These are phyloP conservation scores for Rhynchospora breviuscula DNA, from an alignment of 176 grass and related monocot species.

Conservation along the genomic window DNA sequence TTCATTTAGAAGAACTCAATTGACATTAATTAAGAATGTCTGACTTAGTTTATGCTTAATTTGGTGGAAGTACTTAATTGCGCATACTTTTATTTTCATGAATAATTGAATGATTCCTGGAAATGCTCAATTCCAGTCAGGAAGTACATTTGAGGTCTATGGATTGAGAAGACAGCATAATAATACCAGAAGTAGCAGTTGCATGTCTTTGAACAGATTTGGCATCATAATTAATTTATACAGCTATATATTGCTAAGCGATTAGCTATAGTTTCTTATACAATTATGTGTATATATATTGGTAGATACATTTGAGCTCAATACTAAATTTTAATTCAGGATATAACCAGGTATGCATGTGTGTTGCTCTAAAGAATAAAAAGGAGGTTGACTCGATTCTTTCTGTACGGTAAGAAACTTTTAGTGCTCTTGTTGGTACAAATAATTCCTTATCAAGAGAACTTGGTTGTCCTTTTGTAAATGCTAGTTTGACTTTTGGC, in stretches of 20 bases:
- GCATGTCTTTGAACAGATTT: background rate
- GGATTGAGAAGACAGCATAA: background rate
- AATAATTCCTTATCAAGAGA: slow-evolving; percentile 1
- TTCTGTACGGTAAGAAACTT: background rate
- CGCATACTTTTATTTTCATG: background rate
- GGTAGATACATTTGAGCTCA: background rate
- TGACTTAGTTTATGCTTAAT: slow-evolving; percentile 23
- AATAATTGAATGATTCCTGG: slow-evolving; percentile 1
- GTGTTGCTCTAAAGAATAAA: background rate
- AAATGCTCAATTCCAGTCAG: background rate
- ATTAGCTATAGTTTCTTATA: background rate
- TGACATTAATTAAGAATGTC: slow-evolving; percentile 26
- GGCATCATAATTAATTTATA: background rate
- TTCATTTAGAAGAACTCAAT: slow-evolving; percentile 25
- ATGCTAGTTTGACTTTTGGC: slow-evolving; percentile 12
- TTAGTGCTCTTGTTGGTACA: slow-evolving; percentile 33
- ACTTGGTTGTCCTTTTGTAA: background rate
- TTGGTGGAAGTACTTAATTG: slow-evolving; percentile 15
- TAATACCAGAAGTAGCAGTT: background rate
- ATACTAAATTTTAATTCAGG: background rate
- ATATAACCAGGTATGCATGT: background rate
- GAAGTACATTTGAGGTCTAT: slow-evolving; percentile 1
- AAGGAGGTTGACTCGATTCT: slow-evolving; percentile 11
- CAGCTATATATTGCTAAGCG: background rate
- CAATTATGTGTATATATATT: no score